phyloP scores from a whole-genome alignment of 176 grass and related monocot genomes.

The Alloteropsis semialata region DNA sequence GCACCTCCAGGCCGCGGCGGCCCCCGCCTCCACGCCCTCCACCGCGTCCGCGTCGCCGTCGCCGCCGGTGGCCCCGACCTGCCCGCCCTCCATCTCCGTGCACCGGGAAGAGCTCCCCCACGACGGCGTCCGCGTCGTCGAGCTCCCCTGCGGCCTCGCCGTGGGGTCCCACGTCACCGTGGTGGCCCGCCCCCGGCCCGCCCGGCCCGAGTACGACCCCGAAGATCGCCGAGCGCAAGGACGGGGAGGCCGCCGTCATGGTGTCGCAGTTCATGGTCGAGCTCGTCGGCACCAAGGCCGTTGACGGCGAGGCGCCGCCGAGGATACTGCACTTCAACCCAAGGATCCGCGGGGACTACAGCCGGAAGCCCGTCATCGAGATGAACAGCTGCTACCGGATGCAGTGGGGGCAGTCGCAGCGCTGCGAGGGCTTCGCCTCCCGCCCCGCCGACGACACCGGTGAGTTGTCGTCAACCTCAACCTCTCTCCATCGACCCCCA shows the following conservation, averaged over 20 bases:
- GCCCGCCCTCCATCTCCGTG: conserved; percentile 56
- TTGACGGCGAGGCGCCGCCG: conserved; percentile 90
- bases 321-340: conserved; percentile 96
- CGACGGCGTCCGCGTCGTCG: conserved; percentile 43
- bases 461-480: conserved; percentile 30
- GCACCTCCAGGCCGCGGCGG: not conserved
- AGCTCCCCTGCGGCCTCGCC: conserved; percentile 82
- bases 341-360: conserved; percentile 89
- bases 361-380: conserved; percentile 77
- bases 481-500: not conserved
- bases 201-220: conserved; percentile 55
- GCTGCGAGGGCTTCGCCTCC: conserved; percentile 78
- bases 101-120: conserved; percentile 33
- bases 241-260: conserved; percentile 62
- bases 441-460: conserved; percentile 71
- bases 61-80: conserved; percentile 11
- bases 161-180: conserved; percentile 90
- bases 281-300: conserved; percentile 73
- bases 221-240: conserved; percentile 61
- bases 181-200: conserved; percentile 55
- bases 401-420: conserved; percentile 80
- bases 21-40: too few relatives aligned
- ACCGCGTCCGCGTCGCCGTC: not conserved
- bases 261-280: conserved; percentile 98
- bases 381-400: conserved; percentile 98